Evolutionary conservation across 169 alveolate genomes (phyloP).

Genomic region (Plasmodium fragile): DNA sequence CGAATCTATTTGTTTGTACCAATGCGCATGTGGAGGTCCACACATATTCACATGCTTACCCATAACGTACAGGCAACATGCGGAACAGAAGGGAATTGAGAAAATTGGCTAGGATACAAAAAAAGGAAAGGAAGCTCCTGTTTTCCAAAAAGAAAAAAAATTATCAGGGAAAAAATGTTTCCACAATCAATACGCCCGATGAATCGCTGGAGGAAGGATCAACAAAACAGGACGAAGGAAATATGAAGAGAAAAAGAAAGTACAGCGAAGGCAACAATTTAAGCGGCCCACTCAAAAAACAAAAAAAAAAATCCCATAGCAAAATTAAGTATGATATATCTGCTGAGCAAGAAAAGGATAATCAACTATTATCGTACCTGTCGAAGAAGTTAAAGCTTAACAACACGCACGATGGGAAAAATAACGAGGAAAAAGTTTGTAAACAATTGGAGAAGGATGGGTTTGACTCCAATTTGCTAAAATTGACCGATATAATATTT

Average conservation of each 20-base stretch:
- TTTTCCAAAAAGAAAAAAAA: slow-evolving; percentile 71
- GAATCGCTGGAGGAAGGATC: not conserved
- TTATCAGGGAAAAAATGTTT: not conserved
- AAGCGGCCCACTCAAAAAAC: slow-evolving; percentile 13
- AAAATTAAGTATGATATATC: slow-evolving; percentile 29
- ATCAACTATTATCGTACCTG: slow-evolving; percentile 75
- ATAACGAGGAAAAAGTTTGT: slow-evolving; percentile 70
- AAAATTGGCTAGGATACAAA: slow-evolving; percentile 76
- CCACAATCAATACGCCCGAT: not conserved
- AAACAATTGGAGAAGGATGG: slow-evolving; percentile 74
- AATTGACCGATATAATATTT: slow-evolving; percentile 61
- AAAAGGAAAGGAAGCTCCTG: slow-evolving; percentile 78
- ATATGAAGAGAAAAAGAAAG: slow-evolving; percentile 1
- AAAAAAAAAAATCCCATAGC: not conserved
- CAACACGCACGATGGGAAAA: slow-evolving; percentile 19
- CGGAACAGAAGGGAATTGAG: slow-evolving; percentile 77
- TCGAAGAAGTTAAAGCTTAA: slow-evolving; percentile 66
- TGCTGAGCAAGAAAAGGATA: slow-evolving; percentile 76
- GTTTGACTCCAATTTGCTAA: slow-evolving; percentile 50
- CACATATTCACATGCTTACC: not conserved
- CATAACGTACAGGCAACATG: slow-evolving; percentile 40
- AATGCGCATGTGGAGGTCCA: not conserved
- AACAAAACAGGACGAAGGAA: not conserved
- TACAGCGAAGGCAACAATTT: slow-evolving; percentile 2
- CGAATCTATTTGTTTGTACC: not conserved